A percentile compares a stretch with the other conserved stretches of the same genome.
Evolutionary conservation across 192 early-diverging fungal genomes (phyloP).

Genomic region (Endogone sp.): DNA sequence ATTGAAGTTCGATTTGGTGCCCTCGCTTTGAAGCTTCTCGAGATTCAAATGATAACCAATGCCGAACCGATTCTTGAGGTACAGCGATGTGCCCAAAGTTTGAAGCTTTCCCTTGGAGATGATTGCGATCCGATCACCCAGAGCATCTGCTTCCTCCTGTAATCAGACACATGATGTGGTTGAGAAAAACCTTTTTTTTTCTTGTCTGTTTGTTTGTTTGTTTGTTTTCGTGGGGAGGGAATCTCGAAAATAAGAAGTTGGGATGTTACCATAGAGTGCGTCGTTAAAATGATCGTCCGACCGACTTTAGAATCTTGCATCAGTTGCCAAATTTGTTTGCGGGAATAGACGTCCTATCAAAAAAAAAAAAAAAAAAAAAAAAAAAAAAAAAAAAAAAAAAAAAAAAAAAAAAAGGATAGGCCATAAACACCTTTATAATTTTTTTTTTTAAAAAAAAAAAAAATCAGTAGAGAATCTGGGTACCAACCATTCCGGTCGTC

Average conservation of each 20-base stretch:
- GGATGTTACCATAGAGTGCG: conserved; percentile 59
- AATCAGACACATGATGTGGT: neutral
- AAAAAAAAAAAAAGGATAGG: too few species aligned
- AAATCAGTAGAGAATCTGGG: too few species aligned
- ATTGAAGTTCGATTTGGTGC: conserved; percentile 11
- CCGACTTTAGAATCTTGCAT: conserved; percentile 48
- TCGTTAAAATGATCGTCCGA: conserved; percentile 70
- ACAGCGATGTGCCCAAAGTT: conserved; percentile 48
- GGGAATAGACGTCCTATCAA: neutral
- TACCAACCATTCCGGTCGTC: conserved; percentile 16
- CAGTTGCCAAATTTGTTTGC: conserved; percentile 50
- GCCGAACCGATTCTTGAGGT: conserved; percentile 55
- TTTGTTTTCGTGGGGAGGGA: too few species aligned
- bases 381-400: too few species aligned
- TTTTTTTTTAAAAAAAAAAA: too few species aligned
- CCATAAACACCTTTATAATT: too few species aligned
- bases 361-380: too few species aligned
- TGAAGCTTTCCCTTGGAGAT: conserved; percentile 57
- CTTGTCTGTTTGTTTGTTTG: too few species aligned
- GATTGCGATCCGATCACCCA: conserved; percentile 72
- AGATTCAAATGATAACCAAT: conserved; percentile 49
- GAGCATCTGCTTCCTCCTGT: conserved; percentile 64
- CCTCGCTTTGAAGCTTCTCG: conserved; percentile 25
- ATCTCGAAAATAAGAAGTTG: too few species aligned
- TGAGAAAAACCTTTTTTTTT: too few species aligned